Base-by-base conservation (phyloP, 495 filamentous ascomycete genomes). In the Hyphodiscus hymeniophilus region DNA sequence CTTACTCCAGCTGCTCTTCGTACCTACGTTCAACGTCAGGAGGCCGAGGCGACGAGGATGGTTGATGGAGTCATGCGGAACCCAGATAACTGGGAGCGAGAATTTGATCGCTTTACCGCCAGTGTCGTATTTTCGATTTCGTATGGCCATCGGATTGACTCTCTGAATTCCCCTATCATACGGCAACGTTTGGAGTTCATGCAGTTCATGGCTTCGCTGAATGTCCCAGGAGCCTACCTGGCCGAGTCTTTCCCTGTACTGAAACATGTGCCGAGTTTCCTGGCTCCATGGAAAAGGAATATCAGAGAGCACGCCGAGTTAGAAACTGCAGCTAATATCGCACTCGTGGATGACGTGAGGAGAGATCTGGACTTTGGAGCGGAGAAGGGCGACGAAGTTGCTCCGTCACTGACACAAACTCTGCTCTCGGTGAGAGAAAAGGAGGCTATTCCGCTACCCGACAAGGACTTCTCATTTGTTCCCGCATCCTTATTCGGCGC, bases 401-500 rank as follows among this genome's bases (percentile, higher is more conserved):
- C 66, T 7, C 63, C 67, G 24, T 74, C 70, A 34, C 72, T 79
- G 24, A 69, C 68, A 12, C 74, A 69, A 50, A 68, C 71, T 7
- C 52, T 78, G 2, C 59, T 78, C 34, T 62, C 69, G 32, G 66
- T 74, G 49, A 63, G 71, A 20, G 55, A 68, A 10, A 65, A 57
- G 16, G 59, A 71, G 24, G 65, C 67, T 3, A 71, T 73, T 40
- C 63, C 66, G 21, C 60, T 76, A 47, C 66, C 66, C 4, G 75
- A 80, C 35, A 68, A 71, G 12, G 73, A 80, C 54, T 66, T 80
- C 43, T 72, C 72, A 1, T 79, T 75, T 54, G 63, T 77, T 1
- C 74, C 77, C 3, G 75, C 74, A 10, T 71, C 70, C 0, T 66
- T 82, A 4, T 82, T 83, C 47, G 78, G 76, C 2, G 80, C 80